A percentile compares a stretch with the other conserved stretches of the same genome.
phyloP scores from a whole-genome alignment of 1,284 basidiomycete species.

The Exobasidium rhododendri region DNA sequence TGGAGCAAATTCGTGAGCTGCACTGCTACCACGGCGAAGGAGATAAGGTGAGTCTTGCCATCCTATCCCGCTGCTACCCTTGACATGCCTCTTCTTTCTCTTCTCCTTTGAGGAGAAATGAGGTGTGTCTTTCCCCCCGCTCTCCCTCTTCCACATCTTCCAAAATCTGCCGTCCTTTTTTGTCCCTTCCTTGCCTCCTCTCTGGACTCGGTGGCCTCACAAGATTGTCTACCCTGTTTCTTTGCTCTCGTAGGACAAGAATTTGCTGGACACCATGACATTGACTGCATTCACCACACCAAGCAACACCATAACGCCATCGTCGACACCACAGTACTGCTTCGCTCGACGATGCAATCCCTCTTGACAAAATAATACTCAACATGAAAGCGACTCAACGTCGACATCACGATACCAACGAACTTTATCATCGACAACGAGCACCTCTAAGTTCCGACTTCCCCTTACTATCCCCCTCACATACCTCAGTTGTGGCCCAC shows the following conservation, averaged over 20 bases:
- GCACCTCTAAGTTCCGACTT: too few species aligned
- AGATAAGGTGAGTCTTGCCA: constrained; percentile 39
- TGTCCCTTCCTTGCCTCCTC: neutral
- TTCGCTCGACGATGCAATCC: neutral
- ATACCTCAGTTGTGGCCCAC: neutral
- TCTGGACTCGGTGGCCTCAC: neutral
- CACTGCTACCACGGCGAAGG: constrained; percentile 46
- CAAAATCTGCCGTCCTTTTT: too few species aligned
- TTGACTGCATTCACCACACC: neutral
- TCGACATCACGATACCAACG: too few species aligned
- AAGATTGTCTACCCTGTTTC: neutral
- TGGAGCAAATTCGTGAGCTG: constrained; percentile 48
- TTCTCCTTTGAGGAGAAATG: neutral
- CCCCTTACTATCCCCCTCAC: too few species aligned
- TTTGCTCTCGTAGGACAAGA: constrained; percentile 3
- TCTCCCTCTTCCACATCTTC: too few species aligned
- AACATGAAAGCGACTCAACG: too few species aligned
- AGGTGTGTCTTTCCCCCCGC: neutral
- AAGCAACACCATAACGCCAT: neutral
- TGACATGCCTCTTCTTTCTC: too few species aligned
- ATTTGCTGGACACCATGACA: neutral
- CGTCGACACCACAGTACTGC: neutral
- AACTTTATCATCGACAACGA: too few species aligned
- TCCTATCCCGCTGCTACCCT: constrained; percentile 13
- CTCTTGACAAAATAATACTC: too few species aligned